Percentiles rank a stretch among this genome's conserved stretches.
phyloP scores from a whole-genome alignment of 345 rosid species.

The Anacardium occidentale region DNA sequence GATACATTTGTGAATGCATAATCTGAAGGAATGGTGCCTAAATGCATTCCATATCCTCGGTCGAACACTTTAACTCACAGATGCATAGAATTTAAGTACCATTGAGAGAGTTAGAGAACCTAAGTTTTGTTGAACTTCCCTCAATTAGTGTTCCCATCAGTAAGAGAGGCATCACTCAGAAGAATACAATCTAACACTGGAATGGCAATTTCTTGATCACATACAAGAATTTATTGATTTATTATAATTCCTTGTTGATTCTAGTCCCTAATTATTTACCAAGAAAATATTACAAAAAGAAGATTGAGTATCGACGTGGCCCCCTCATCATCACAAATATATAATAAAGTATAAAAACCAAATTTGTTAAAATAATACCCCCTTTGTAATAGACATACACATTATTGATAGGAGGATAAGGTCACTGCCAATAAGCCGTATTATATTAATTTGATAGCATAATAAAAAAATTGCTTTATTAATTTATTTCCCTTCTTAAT shows the following conservation, averaged over 20 bases:
- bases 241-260: not conserved
- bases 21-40: not conserved
- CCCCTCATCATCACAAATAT: constrained; percentile 15
- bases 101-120: not conserved
- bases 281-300: not conserved
- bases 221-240: constrained; percentile 16
- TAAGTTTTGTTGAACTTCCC: not conserved
- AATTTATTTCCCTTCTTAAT: not conserved
- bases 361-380: constrained; percentile 5
- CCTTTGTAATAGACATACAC: constrained; percentile 6
- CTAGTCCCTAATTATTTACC: not conserved
- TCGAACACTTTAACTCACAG: not conserved
- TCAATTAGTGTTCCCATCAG: not conserved
- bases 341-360: constrained; percentile 8
- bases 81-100: not conserved
- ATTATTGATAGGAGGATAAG: constrained; percentile 5
- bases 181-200: not conserved
- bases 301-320: constrained; percentile 13
- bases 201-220: constrained; percentile 12
- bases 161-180: not conserved
- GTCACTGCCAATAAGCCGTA: constrained; percentile 3
- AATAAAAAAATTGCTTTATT: not conserved
- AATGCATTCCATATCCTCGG: not conserved
- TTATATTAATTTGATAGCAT: not conserved
- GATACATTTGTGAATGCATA: not conserved